Conservation (phyloP, 176 grass and related monocot species). For the Eragrostis curvula region DNA sequence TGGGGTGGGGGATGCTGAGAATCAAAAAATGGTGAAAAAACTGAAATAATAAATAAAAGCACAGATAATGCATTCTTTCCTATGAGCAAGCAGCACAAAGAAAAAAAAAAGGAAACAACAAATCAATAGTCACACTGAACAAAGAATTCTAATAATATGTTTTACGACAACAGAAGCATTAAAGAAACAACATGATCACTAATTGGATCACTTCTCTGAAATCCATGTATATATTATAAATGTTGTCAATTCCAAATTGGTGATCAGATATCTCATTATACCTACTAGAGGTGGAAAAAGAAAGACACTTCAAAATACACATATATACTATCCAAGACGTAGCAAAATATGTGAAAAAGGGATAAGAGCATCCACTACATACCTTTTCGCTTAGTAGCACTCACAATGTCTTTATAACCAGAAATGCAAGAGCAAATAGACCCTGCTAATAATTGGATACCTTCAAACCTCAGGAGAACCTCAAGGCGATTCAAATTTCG, state of each 20-base stretch:
- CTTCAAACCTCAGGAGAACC: conserved; percentile 85
- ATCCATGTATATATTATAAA: neutral
- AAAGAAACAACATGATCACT: neutral
- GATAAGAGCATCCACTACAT: neutral
- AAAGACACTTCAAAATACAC: conserved; percentile 1
- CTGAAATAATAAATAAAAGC: no score
- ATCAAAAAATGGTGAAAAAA: no score
- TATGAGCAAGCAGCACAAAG: neutral
- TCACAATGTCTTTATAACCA: conserved; percentile 64
- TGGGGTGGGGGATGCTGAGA: no score
- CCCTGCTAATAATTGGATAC: conserved; percentile 78
- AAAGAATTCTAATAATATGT: neutral
- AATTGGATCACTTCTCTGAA: neutral
- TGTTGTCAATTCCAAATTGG: neutral
- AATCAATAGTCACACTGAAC: neutral
- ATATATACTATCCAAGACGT: neutral
- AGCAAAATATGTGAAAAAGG: conserved; percentile 10
- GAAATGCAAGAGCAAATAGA: conserved; percentile 87
- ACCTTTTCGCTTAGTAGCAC: conserved; percentile 77
- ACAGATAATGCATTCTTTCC: neutral
- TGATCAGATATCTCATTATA: conserved; percentile 7
- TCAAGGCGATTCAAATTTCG: conserved; percentile 71
- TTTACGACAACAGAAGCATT: neutral
- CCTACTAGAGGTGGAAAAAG: neutral
- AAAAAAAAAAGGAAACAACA: neutral